Conservation (phyloP, 345 rosid species). For the Eucalyptus dawsonii region DNA sequence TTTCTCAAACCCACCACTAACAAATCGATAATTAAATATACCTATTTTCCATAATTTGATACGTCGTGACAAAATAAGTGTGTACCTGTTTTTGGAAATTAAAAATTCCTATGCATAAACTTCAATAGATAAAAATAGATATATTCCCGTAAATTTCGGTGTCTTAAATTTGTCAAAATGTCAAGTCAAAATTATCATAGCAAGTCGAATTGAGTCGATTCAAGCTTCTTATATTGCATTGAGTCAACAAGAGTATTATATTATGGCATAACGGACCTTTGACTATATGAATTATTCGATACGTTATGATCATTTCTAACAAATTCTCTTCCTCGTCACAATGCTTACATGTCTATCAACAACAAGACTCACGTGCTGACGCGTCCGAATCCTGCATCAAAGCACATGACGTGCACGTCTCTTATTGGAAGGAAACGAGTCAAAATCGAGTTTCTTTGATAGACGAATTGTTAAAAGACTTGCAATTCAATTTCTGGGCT, state of each 20-base stretch:
- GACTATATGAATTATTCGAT: neutral
- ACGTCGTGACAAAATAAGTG: neutral
- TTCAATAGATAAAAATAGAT: neutral
- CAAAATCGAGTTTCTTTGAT: neutral
- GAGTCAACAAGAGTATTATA: neutral
- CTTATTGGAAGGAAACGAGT: neutral
- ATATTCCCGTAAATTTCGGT: neutral
- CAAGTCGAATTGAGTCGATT: neutral
- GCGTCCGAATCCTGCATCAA: neutral
- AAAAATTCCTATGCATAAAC: neutral
- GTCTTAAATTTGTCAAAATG: neutral
- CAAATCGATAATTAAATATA: neutral
- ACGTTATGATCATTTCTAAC: accelerated
- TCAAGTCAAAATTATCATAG: neutral
- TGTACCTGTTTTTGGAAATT: neutral
- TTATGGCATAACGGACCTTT: neutral
- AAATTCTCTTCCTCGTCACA: neutral
- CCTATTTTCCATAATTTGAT: neutral
- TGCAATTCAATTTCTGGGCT: neutral
- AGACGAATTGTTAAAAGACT: neutral
- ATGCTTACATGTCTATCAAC: neutral
- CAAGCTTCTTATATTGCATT: accelerated
- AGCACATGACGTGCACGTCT: neutral
- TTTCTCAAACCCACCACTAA: neutral
- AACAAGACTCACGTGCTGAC: neutral